Percentiles rank a stretch among this genome's conserved stretches.
Evolutionary conservation across 768 basidiomycete genomes (phyloP).

Genomic region (Termitomyces sp.): DNA sequence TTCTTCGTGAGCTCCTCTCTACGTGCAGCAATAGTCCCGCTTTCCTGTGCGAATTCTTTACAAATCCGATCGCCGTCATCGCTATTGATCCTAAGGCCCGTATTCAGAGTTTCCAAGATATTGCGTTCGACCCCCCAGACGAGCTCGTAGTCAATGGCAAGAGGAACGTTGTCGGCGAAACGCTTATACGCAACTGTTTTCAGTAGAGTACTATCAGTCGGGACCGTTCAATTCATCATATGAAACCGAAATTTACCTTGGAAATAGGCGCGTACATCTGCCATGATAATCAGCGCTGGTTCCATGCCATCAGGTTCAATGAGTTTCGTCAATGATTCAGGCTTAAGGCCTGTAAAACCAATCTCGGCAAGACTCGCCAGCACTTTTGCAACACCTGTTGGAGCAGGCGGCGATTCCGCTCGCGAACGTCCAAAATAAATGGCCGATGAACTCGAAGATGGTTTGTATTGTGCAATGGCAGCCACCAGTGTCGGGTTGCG

Average conservation of each 20-base stretch:
- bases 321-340: conserved; percentile 42
- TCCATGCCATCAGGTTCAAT: conserved; percentile 48
- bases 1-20: conserved; percentile 10
- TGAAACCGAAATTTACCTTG: conserved; percentile 46
- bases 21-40: neutral
- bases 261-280: conserved; percentile 67
- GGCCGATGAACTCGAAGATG: neutral
- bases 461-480: conserved; percentile 19
- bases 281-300: conserved; percentile 60
- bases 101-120: conserved; percentile 38
- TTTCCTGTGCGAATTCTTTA: conserved; percentile 37
- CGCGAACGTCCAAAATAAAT: neutral
- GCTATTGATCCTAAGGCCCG: conserved; percentile 47
- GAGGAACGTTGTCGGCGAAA: conserved; percentile 50
- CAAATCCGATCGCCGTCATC: conserved; percentile 41
- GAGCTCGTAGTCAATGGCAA: conserved; percentile 51
- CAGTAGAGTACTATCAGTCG: neutral
- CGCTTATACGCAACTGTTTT: conserved; percentile 52
- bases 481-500: conserved; percentile 18
- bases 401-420: neutral
- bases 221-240: neutral
- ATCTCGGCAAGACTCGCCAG: conserved; percentile 30
- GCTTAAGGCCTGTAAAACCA: conserved; percentile 30
- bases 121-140: conserved; percentile 44
- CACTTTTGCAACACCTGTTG: conserved; percentile 25